Evolutionary conservation across 2,329 filamentous ascomycete species (phyloP), one percentile per base, ranked within the genome.

Genomic region (Aspergillus alliaceus): DNA sequence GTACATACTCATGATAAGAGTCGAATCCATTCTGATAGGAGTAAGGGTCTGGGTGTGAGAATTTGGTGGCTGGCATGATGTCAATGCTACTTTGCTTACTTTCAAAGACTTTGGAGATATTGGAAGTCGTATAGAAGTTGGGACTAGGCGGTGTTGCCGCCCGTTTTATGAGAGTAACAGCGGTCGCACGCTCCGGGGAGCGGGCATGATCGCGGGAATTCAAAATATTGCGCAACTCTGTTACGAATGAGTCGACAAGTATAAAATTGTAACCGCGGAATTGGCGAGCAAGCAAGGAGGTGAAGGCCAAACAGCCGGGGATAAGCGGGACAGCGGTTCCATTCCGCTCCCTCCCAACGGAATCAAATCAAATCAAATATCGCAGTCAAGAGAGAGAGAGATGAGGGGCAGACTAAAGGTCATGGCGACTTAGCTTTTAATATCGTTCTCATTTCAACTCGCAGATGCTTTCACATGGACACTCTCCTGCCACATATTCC

Each of bases 1-100:
- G 4, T 12, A 75, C 85, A 66, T 76, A 92, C 89, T 93, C 89
- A 72, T 91, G 84, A 71, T 93, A 88, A 48, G 82, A 86, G 73
- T 84, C 83, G 79, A 95, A 93, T 72, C 90, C 90, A 78, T 86
- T 90, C 69, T 87, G 87, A 75, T 95, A 95, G 57, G 79, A 80
- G 79, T 95, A 95, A 63, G 84, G 87, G 71, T 90, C 87, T 37
- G 82, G 79, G 58, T 83, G 80, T 48, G 73, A 79, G 77, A 90
- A 89, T 15, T 83, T 75, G 31, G 86, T 88, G 68, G 82, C 80
- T 63, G 87, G 86, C 87, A 90, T 90, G 40, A 54, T 72, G 64
- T 47, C 31, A 35, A 49, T 22, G 46, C 11, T 39, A 29, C 3
- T 25, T 48, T 24, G 24, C 12, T 22, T 42, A 22, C 22, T 20